Base-by-base conservation (phyloP, 495 filamentous ascomycete species). In the Polyplosphaeria fusca region DNA sequence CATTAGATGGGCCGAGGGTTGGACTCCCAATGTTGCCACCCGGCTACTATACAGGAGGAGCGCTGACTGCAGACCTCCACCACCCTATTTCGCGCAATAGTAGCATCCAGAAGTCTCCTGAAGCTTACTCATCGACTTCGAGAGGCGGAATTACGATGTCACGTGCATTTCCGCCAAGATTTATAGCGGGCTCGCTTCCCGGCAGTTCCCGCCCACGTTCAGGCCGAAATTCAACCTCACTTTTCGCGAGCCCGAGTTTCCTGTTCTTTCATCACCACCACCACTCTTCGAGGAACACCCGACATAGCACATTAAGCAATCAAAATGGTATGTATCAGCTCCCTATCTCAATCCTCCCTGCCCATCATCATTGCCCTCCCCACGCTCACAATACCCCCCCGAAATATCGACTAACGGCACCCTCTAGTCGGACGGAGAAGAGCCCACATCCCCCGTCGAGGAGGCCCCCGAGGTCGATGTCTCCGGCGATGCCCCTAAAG, bases 401-500 rank as follows among this genome's bases (percentile, higher is more conserved):
- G 9, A 32, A 16, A 3, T 27, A 48, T 24, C 24, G 25, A 45
- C 52, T 57, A 47, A 55, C 45, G 20, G 14, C 19, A 20, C 52
- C n/a, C 5, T 35, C 18, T 38, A 87, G 84, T 87, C 84, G 83
- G 84, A 87, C 83, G 84, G 83, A 87, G 83, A 87, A 87, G 91
- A 96, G 86, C 89, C 82, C 76, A 79, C 76, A 73, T 84, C 83
- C 67, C 63, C 61, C 52, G 55, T 67, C 63, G 63, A 28, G 39
- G 85, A 86, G 73, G 83, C 80, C 51, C 83, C 82, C 67, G 83
- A 85, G 72, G 91, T 95, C 71, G 90, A 95, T 77, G 88, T 95
- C 70, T 80, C 83, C 74, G 89, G 86, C 74, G 88, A 94, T 74
- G 86, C 85, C 82, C 66, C 76, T 81, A 87, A 88, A 71, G 91